Conservation (phyloP, 345 rosid genomes). For the Limnanthes douglasii region DNA sequence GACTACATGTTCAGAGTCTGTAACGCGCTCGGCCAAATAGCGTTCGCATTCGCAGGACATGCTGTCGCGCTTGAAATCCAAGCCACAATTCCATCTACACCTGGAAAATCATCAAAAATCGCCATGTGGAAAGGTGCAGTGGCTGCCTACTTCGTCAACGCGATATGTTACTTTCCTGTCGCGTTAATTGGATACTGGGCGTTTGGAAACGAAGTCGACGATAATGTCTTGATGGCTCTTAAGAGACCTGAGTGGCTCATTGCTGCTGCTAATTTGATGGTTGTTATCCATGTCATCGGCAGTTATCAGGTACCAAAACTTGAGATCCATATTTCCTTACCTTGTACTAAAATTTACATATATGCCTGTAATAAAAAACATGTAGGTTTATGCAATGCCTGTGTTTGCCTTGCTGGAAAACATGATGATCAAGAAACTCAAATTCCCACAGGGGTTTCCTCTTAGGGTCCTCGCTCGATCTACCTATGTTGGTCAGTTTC, state of each 20-base stretch:
- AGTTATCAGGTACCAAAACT: constrained; percentile 87
- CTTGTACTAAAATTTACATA: no score
- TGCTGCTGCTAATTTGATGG: constrained; percentile 88
- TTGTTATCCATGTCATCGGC: constrained; percentile 85
- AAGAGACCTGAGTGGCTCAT: constrained; percentile 74
- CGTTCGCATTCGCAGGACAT: constrained; percentile 89
- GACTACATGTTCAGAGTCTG: constrained; percentile 60
- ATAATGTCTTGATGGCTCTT: constrained; percentile 57
- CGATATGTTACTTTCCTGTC: constrained; percentile 89
- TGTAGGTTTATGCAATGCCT: constrained; percentile 97
- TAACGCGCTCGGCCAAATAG: constrained; percentile 75
- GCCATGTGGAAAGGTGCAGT: constrained; percentile 94
- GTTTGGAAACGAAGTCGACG: constrained; percentile 68
- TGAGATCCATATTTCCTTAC: no score
- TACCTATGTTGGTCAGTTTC: constrained; percentile 61
- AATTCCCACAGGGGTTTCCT: constrained; percentile 38
- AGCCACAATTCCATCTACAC: constrained; percentile 88
- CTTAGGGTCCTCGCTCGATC: constrained; percentile 61
- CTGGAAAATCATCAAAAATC: constrained; percentile 62
- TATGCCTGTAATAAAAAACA: no score
- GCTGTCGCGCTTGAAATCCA: constrained; percentile 90
- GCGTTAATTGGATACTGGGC: constrained; percentile 82
- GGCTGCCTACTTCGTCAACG: constrained; percentile 68
- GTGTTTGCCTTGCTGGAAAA: constrained; percentile 69
- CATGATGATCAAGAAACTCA: constrained; percentile 29